Percentiles rank a stretch among this genome's conserved stretches.
Evolutionary conservation across 2,329 filamentous ascomycete species (phyloP).

Genomic region (Calonectria pauciramosa): DNA sequence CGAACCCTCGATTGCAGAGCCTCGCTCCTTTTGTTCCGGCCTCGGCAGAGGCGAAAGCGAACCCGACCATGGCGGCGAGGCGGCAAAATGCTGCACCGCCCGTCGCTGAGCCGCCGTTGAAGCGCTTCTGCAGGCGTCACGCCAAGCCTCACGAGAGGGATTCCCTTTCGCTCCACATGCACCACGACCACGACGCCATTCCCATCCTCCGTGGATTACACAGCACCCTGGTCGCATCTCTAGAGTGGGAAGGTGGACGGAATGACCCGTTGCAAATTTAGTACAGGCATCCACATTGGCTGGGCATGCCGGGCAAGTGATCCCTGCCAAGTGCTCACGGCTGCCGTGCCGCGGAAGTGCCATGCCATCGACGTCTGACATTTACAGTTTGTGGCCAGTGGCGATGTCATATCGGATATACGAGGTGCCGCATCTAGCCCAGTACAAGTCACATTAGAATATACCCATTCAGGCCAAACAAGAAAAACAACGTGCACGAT

Average conservation of each 20-base stretch:
- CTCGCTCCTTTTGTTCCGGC: neutral
- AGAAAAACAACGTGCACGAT: neutral
- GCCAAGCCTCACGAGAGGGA: neutral
- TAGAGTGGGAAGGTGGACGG: constrained; percentile 8
- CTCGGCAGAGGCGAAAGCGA: neutral
- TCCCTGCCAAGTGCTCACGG: neutral
- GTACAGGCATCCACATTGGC: neutral
- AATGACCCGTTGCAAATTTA: constrained; percentile 14
- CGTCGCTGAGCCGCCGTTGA: neutral
- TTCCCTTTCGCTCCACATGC: neutral
- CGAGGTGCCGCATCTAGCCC: neutral
- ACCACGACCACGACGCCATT: neutral
- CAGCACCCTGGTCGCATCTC: neutral
- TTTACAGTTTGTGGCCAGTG: constrained; percentile 4
- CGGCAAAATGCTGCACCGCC: too few relatives aligned
- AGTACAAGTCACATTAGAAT: neutral
- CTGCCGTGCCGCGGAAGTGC: neutral
- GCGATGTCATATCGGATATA: constrained; percentile 3
- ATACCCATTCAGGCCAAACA: neutral
- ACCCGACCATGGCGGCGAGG: neutral
- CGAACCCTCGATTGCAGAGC: neutral
- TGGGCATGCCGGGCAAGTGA: constrained; percentile 10
- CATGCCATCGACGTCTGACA: neutral
- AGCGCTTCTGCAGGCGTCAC: neutral
- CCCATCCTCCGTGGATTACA: neutral